Conservation (phyloP, 164 flowering plant species). For the Kingdonia uniflora region DNA sequence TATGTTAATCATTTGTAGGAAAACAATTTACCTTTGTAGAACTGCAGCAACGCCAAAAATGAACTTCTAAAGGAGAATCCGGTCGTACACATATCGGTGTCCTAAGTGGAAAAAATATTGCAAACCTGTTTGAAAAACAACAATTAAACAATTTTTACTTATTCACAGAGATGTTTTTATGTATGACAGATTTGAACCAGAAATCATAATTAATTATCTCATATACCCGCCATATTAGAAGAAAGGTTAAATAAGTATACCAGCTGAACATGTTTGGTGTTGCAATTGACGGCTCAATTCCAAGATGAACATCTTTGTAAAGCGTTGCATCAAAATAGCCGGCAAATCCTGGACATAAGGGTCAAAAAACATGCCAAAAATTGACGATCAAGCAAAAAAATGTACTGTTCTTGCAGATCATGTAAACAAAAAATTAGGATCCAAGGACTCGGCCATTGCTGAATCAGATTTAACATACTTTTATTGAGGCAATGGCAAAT, state of each 20-base stretch:
- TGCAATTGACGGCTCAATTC: slow-evolving; percentile 83
- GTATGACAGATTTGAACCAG: too few relatives aligned
- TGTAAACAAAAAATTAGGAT: too few relatives aligned
- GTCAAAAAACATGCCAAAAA: neutral
- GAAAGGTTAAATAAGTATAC: slow-evolving; percentile 23
- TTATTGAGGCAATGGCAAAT: too few relatives aligned
- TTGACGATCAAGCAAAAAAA: too few relatives aligned
- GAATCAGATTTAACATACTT: too few relatives aligned
- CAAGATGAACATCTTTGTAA: slow-evolving; percentile 97
- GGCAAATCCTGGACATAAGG: slow-evolving; percentile 44
- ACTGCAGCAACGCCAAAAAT: slow-evolving; percentile 94
- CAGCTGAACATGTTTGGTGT: slow-evolving; percentile 99
- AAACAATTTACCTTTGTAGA: slow-evolving; percentile 54
- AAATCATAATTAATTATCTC: too few relatives aligned
- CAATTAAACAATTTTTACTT: neutral
- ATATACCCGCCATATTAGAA: too few relatives aligned
- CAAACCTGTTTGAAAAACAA: slow-evolving; percentile 50
- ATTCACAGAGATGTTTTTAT: too few relatives aligned
- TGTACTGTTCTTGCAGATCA: too few relatives aligned
- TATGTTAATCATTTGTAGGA: neutral
- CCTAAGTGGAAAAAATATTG: slow-evolving; percentile 86
- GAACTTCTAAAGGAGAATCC: slow-evolving; percentile 15
- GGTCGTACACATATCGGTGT: slow-evolving; percentile 56
- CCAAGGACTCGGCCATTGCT: too few relatives aligned
- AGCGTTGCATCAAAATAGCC: slow-evolving; percentile 87